A percentile compares a stretch with the other conserved stretches of the same genome.
phyloP scores from a whole-genome alignment of 331 rosid genomes.

The Acacia concinna region DNA sequence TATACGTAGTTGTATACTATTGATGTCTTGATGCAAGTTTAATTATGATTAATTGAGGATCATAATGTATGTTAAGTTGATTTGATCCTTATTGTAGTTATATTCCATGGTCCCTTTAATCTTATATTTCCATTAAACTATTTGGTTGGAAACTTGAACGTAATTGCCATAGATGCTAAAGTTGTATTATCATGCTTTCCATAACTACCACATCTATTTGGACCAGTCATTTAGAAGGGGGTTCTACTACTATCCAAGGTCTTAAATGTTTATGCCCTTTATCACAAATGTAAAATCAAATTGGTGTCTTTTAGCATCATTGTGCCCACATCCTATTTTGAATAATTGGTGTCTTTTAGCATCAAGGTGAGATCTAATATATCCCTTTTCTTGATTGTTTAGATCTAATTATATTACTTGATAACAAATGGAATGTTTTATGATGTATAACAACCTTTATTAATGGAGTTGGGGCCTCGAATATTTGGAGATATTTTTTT shows the following conservation, averaged over 20 bases:
- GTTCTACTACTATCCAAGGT: constrained; percentile 99
- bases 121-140: background rate
- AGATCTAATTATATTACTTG: constrained; percentile 35
- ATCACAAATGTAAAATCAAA: background rate
- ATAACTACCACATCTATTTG: constrained; percentile 66
- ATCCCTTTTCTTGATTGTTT: constrained; percentile 14
- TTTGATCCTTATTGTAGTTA: background rate
- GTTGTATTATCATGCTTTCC: background rate
- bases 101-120: background rate
- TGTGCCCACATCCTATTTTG: background rate
- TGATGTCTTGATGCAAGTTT: constrained; percentile 7
- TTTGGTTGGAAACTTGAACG: background rate
- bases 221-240: constrained; percentile 95
- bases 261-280: background rate
- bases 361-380: constrained; percentile 52
- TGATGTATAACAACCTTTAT: constrained; percentile 70
- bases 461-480: constrained; percentile 99
- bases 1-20: constrained; percentile 6
- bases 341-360: background rate
- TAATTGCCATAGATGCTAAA: background rate
- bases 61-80: background rate
- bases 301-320: background rate
- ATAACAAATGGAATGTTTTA: constrained; percentile 14
- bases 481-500: constrained; percentile 94
- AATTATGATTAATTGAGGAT: background rate